These are phyloP conservation scores for Thalassiosira mediterranea DNA, from an alignment of 352 stramenopile genomes.

Conservation along the genomic window DNA sequence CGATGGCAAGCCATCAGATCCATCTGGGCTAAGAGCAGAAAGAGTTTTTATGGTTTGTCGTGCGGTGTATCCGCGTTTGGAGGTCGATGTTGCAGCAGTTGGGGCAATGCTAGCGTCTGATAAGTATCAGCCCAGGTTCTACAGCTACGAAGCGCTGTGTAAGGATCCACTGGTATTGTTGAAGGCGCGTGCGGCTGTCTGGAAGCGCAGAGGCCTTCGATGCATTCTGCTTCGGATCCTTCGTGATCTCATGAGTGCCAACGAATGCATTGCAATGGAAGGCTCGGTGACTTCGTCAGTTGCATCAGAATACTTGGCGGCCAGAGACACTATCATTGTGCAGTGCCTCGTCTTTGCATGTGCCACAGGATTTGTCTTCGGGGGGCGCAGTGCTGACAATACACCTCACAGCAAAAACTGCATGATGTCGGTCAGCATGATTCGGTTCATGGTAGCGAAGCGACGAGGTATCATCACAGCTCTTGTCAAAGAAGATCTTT, in stretches of 20 bases:
- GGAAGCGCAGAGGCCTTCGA: constrained; percentile 53
- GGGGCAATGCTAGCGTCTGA: constrained; percentile 55
- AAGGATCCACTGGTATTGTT: constrained; percentile 73
- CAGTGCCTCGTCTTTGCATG: constrained; percentile 57
- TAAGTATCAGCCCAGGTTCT: constrained; percentile 44
- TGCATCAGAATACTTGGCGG: constrained; percentile 54
- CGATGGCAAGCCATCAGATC: constrained; percentile 10
- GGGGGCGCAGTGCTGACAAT: no score
- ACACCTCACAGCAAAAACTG: constrained; percentile 19
- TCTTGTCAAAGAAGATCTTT: constrained; percentile 67
- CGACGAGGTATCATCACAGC: constrained; percentile 55
- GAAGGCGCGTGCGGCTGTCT: constrained; percentile 62
- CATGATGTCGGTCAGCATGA: constrained; percentile 49
- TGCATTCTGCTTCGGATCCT: constrained; percentile 59
- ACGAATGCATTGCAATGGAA: constrained; percentile 48
- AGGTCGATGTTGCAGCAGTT: constrained; percentile 46
- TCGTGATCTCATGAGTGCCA: constrained; percentile 47
- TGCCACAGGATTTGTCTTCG: constrained; percentile 16
- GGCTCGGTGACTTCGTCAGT: constrained; percentile 18
- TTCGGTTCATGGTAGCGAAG: constrained; percentile 51
- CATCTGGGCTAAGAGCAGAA: constrained; percentile 45
- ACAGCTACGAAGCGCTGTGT: constrained; percentile 56
- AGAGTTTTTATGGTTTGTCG: constrained; percentile 50
- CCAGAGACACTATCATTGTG: constrained; percentile 55
- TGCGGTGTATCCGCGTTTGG: constrained; percentile 24